Conservation (phyloP, 331 rosid genomes). For the Rhamnella rubrinervis region DNA sequence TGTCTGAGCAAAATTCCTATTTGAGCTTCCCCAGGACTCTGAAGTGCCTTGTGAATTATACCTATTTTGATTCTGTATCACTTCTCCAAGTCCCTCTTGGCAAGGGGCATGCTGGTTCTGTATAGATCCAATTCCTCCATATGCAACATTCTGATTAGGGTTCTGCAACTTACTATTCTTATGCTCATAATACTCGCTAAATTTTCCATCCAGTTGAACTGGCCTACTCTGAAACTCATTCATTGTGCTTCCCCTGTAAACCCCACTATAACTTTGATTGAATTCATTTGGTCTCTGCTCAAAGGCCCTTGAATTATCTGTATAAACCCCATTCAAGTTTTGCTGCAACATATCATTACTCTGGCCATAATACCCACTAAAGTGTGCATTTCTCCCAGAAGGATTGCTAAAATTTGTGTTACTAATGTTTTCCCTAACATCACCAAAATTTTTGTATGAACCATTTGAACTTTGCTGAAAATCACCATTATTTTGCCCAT, state of each 20-base stretch:
- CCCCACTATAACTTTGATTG: constrained; percentile 8
- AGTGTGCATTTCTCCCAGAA: constrained; percentile 7
- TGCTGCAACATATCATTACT: constrained; percentile 2
- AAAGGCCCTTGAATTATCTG: constrained; percentile 18
- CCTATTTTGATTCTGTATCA: constrained; percentile 20
- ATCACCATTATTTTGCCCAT: constrained; percentile 5
- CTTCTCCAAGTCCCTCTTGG: constrained; percentile 24
- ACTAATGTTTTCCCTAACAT: constrained; percentile 8
- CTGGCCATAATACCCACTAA: constrained; percentile 22
- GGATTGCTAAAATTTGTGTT: constrained; percentile 9
- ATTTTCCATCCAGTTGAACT: constrained; percentile 11
- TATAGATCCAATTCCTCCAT: constrained; percentile 16
- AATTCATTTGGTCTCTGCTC: constrained; percentile 18
- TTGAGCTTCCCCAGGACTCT: constrained; percentile 25
- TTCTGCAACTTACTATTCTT: constrained; percentile 17
- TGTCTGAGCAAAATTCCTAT: constrained; percentile 14
- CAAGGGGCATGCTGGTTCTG: constrained; percentile 19
- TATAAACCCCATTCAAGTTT: constrained; percentile 20
- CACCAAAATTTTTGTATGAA: not conserved
- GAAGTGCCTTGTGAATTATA: constrained; percentile 27
- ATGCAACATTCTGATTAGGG: not conserved
- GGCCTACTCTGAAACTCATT: constrained; percentile 4
- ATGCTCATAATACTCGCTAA: constrained; percentile 3
- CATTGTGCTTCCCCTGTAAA: constrained; percentile 6
- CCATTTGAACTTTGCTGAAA: constrained; percentile 14